Conservation (phyloP, 1,139 yeast genomes). For the Magnusiomyces fungicola region DNA sequence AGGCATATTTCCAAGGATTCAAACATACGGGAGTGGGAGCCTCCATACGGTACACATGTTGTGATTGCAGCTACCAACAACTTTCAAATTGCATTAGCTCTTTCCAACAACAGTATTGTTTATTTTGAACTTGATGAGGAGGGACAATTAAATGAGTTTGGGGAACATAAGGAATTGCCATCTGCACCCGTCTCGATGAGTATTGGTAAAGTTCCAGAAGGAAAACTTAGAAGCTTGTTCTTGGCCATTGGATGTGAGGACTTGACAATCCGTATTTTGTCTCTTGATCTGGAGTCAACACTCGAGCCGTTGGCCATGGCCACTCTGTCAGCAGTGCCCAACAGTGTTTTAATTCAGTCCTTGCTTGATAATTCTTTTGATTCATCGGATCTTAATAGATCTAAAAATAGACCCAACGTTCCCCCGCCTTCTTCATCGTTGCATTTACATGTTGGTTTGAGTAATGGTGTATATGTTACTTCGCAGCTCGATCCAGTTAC, state of each 20-base stretch:
- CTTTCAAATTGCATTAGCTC: slow-evolving; percentile 60
- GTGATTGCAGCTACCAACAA: slow-evolving; percentile 53
- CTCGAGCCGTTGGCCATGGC: slow-evolving; percentile 61
- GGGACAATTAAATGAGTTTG: slow-evolving; percentile 65
- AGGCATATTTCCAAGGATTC: slow-evolving; percentile 46
- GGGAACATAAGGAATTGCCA: slow-evolving; percentile 51
- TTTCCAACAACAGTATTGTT: slow-evolving; percentile 67
- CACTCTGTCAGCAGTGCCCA: slow-evolving; percentile 54
- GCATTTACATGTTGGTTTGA: slow-evolving; percentile 69
- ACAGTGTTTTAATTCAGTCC: slow-evolving; percentile 42
- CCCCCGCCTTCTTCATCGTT: slow-evolving; percentile 18
- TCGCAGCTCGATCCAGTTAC: slow-evolving; percentile 50
- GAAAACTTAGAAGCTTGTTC: slow-evolving; percentile 45
- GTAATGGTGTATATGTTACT: slow-evolving; percentile 70
- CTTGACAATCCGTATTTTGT: slow-evolving; percentile 60
- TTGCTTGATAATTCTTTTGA: slow-evolving; percentile 27
- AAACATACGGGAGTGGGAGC: slow-evolving; percentile 60
- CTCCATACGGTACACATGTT: slow-evolving; percentile 72
- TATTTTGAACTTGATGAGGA: slow-evolving; percentile 72
- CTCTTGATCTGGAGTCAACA: slow-evolving; percentile 56
- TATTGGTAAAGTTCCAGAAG: slow-evolving; percentile 47
- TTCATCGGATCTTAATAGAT: neutral
- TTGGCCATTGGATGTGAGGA: slow-evolving; percentile 69
- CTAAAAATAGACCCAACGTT: neutral
- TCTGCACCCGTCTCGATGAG: slow-evolving; percentile 45